Percentiles rank a stretch among this genome's conserved stretches.
These are phyloP conservation scores for Globisporangium takayamanum DNA, from an alignment of 352 stramenopile species.

Conservation along the genomic window DNA sequence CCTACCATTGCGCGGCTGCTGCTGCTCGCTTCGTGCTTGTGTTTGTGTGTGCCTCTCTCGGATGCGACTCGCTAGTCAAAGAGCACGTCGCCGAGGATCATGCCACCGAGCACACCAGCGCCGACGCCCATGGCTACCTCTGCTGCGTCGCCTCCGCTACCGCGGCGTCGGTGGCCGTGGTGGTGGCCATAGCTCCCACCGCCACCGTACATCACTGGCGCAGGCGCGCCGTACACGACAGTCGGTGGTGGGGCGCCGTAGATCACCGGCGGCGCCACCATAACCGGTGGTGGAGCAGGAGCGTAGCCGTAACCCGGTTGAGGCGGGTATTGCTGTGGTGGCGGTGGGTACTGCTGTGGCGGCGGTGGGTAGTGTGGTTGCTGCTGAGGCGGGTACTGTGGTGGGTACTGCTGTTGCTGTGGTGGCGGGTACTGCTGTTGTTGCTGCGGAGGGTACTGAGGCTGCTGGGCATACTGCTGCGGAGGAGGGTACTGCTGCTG, in stretches of 20 bases:
- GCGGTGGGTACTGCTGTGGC: conserved; percentile 8
- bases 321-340: conserved; percentile 8
- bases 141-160: conserved; percentile 21
- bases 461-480: neutral
- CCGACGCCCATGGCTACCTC: conserved; percentile 65
- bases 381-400: conserved; percentile 1
- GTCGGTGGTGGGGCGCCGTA: conserved; percentile 26
- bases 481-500: conserved; percentile 9
- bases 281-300: conserved; percentile 16
- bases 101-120: conserved; percentile 61
- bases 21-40: no score
- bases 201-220: conserved; percentile 11
- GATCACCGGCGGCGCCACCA: conserved; percentile 19
- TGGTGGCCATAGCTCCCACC: conserved; percentile 14
- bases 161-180: conserved; percentile 19
- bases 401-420: conserved; percentile 15
- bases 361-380: conserved; percentile 13
- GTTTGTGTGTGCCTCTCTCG: no score
- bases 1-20: no score
- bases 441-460: conserved; percentile 24
- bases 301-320: conserved; percentile 12
- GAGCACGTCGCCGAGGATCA: conserved; percentile 67
- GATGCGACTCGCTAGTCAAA: conserved; percentile 24
- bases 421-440: conserved; percentile 21
- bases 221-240: conserved; percentile 18